Evolutionary conservation across 2,329 filamentous ascomycete species (phyloP).

Genomic region (Colletotrichum noveboracense): DNA sequence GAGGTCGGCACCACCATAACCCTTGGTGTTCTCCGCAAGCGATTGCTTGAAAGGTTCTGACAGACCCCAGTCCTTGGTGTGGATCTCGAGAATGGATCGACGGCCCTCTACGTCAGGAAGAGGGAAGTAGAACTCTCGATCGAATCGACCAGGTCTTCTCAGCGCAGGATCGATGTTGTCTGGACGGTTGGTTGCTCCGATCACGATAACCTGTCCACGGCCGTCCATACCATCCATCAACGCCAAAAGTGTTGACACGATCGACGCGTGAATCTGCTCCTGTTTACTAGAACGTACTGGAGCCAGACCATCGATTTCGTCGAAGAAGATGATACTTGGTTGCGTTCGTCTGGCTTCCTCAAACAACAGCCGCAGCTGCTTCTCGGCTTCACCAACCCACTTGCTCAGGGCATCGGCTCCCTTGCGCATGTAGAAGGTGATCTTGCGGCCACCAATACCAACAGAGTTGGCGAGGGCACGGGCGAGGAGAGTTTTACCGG

Average conservation of each 20-base stretch:
- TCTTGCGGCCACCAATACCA: slow-evolving; percentile 87
- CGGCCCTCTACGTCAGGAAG: slow-evolving; percentile 82
- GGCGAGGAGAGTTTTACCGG: slow-evolving; percentile 96
- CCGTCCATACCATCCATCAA: slow-evolving; percentile 99
- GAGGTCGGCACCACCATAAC: slow-evolving; percentile 94
- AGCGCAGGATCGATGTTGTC: slow-evolving; percentile 97
- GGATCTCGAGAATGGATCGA: slow-evolving; percentile 89
- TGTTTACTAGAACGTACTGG: slow-evolving; percentile 97
- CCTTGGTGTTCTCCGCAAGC: slow-evolving; percentile 88
- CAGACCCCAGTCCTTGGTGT: slow-evolving; percentile 93
- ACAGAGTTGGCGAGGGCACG: slow-evolving; percentile 91
- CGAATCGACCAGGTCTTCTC: slow-evolving; percentile 90
- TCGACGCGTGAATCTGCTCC: slow-evolving; percentile 98
- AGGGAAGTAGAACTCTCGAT: slow-evolving; percentile 97
- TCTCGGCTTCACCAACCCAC: slow-evolving; percentile 98
- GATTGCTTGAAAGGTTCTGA: slow-evolving; percentile 80
- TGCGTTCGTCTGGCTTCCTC: slow-evolving; percentile 96
- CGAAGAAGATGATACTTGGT: slow-evolving; percentile 99
- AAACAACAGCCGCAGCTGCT: slow-evolving; percentile 90
- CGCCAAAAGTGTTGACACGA: slow-evolving; percentile 91
- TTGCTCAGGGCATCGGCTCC: slow-evolving; percentile 97
- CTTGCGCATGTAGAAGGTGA: slow-evolving; percentile 99
- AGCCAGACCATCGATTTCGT: slow-evolving; percentile 96
- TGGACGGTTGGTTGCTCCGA: slow-evolving; percentile 96
- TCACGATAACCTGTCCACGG: slow-evolving; percentile 97